These are phyloP conservation scores for Panaeolus papilionaceus DNA, from an alignment of 768 basidiomycete genomes.

Conservation along the genomic window DNA sequence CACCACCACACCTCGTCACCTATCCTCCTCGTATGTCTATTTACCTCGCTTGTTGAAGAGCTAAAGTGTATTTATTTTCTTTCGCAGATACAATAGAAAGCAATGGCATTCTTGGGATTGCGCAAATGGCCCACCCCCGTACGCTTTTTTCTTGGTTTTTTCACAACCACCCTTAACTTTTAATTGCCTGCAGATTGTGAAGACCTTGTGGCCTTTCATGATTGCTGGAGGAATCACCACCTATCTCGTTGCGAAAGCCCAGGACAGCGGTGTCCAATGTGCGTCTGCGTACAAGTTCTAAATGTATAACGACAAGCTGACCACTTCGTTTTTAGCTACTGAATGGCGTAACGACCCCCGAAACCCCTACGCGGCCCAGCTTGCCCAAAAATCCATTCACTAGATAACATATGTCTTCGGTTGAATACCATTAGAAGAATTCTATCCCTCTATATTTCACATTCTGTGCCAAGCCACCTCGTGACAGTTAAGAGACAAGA, in stretches of 20 bases:
- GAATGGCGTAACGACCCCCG: constrained; percentile 76
- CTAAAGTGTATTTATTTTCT: neutral
- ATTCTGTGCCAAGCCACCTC: neutral
- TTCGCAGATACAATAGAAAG: constrained; percentile 24
- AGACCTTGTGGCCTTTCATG: constrained; percentile 85
- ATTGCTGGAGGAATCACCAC: constrained; percentile 67
- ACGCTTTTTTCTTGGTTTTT: constrained; percentile 41
- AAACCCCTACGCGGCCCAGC: constrained; percentile 83
- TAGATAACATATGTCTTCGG: constrained; percentile 34
- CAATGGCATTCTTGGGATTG: constrained; percentile 79
- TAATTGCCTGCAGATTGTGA: constrained; percentile 54
- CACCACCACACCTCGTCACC: constrained; percentile 30
- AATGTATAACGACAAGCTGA: neutral
- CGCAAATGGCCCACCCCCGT: constrained; percentile 85
- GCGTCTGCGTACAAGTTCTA: constrained; percentile 39
- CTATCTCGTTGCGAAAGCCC: constrained; percentile 70
- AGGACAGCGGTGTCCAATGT: constrained; percentile 77
- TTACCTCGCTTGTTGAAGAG: constrained; percentile 9
- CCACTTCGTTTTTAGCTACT: constrained; percentile 46
- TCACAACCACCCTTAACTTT: neutral
- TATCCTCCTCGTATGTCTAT: constrained; percentile 16
- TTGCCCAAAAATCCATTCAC: constrained; percentile 67
- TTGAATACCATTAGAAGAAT: constrained; percentile 15
- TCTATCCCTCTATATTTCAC: constrained; percentile 1
- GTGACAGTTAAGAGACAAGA: neutral